Conservation (phyloP, 2,329 filamentous ascomycete genomes). For the Fusarium penzigii region DNA sequence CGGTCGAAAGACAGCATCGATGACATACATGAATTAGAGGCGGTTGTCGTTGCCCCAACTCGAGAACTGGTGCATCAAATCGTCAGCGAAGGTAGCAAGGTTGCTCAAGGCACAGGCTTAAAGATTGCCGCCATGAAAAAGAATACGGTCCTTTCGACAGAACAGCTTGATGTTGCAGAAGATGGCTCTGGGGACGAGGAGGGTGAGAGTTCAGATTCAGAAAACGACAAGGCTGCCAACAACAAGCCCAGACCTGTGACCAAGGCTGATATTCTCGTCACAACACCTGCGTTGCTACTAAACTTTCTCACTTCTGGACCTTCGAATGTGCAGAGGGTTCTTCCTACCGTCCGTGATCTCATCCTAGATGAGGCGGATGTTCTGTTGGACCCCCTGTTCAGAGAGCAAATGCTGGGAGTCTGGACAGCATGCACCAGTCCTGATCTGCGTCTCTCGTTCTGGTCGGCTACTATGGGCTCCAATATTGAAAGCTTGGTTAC, state of each 20-base stretch:
- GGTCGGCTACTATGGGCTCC: conserved; percentile 97
- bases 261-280: conserved; percentile 43
- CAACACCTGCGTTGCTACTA: conserved; percentile 63
- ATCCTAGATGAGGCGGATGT: conserved; percentile 95
- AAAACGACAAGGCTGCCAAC: conserved; percentile 29
- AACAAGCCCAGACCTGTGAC: conserved; percentile 31
- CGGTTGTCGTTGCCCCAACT: conserved; percentile 75
- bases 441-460: conserved; percentile 75
- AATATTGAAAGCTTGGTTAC: conserved; percentile 80
- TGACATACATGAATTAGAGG: conserved; percentile 55
- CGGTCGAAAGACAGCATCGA: conserved; percentile 46
- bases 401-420: conserved; percentile 81
- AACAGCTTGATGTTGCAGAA: conserved; percentile 39
- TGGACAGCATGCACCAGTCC: conserved; percentile 77
- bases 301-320: conserved; percentile 63
- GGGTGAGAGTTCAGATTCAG: conserved; percentile 40
- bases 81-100: conserved; percentile 81
- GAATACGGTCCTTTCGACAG: conserved; percentile 69
- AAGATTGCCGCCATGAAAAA: conserved; percentile 83
- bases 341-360: conserved; percentile 71
- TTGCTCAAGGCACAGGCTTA: conserved; percentile 74
- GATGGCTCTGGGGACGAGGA: conserved; percentile 44
- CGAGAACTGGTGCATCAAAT: conserved; percentile 79
- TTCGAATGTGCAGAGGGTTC: conserved; percentile 45
- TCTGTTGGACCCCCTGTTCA: conserved; percentile 86